Base-by-base conservation (phyloP, 768 basidiomycete species). In the Aureoboletus auriporus region DNA sequence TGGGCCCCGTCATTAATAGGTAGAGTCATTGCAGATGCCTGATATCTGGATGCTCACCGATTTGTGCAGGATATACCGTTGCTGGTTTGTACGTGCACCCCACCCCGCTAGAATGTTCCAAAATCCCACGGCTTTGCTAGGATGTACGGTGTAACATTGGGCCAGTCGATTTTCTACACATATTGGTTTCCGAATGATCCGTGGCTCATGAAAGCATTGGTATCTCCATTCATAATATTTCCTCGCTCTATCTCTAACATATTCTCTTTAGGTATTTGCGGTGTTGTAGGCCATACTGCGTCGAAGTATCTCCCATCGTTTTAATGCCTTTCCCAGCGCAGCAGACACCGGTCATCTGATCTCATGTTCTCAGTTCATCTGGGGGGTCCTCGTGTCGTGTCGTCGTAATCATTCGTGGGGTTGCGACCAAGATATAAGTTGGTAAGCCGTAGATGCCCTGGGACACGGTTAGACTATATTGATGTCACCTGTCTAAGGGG, bases 71-170 rank as follows among this genome's bases (percentile, higher is more conserved):
- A 11, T 56, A 34, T 6, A 1, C 26, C 2, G 0, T 54, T 8
- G 34, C 54, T 30, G 1, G 28, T 26, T n/a, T 47, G 54, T 55
- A 35, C 6, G 47, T 47, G 20, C 13, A n/a, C 26, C 16, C 30
- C 14, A 27, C 12, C 8, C 29, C 20, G 13, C 23, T 11, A 11
- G 5, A 20, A 4, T 34, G 14, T 14, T 6, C 8, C 23, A 1
- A 4, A 23, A 8, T 26, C 2, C 16, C 23, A 55, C 6, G 1
- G 14, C 20, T 38, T 6, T 8, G 5, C 17, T 14, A 54, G 47
- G 1, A 23, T 56, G 49, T 56, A 56, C 28, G 54, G 55, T 8
- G 42, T 12, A 4, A 56, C 53, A 14, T 14, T 56, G 39, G 53
- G 46, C 7, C 55, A 56, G 14, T 38, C 35, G 20, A 42, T 47